phyloP scores from a whole-genome alignment of 2,329 filamentous ascomycete genomes.

The Aspergillus neotritici region DNA sequence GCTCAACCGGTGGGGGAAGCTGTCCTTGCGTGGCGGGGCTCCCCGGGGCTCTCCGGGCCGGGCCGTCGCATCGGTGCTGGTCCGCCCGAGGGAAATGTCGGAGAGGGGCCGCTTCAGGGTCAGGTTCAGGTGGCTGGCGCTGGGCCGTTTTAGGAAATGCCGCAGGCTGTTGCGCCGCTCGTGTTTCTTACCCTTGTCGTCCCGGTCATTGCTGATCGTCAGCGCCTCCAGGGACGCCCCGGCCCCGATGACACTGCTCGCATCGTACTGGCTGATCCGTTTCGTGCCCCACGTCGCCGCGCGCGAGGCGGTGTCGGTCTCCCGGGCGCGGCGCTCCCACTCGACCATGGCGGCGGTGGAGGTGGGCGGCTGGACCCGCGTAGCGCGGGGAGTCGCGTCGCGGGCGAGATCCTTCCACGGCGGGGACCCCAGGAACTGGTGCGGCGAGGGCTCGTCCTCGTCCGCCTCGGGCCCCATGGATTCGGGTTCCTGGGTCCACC shows the following conservation, averaged over 20 bases:
- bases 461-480: conserved; percentile 21
- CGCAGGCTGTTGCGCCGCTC: conserved; percentile 45
- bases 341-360: conserved; percentile 53
- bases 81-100: conserved; percentile 26
- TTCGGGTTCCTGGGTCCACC: conserved; percentile 13
- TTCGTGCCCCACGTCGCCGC: conserved; percentile 52
- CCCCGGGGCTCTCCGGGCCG: conserved; percentile 16
- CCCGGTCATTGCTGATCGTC: conserved; percentile 31
- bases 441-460: conserved; percentile 28
- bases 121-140: conserved; percentile 37
- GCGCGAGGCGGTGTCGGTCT: conserved; percentile 50
- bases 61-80: conserved; percentile 21
- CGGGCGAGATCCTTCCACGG: conserved; percentile 47
- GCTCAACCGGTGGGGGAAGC: conserved; percentile 32
- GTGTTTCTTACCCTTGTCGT: conserved; percentile 36
- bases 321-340: conserved; percentile 45
- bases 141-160: conserved; percentile 35
- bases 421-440: conserved; percentile 35
- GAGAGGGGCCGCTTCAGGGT: conserved; percentile 42
- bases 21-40: conserved; percentile 26
- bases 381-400: conserved; percentile 24
- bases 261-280: conserved; percentile 47
- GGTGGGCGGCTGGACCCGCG: conserved; percentile 44
- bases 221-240: conserved; percentile 40
- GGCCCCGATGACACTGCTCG: conserved; percentile 43